Conservation (phyloP, 148 eudicot genomes). For the Drosera capensis region DNA sequence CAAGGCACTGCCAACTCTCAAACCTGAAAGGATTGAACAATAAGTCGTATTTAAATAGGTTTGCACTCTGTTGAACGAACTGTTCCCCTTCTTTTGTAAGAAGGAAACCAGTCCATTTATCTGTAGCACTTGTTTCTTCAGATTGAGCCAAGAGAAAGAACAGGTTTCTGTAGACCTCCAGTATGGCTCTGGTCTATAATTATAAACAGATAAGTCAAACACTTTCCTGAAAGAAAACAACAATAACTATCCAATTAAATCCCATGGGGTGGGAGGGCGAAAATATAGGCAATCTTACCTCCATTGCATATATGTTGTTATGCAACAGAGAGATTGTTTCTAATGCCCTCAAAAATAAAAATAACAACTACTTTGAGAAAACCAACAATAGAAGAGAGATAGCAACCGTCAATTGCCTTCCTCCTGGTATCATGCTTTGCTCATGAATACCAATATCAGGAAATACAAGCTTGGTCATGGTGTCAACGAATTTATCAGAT, state of each 20-base stretch:
- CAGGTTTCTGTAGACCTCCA: conserved; percentile 85
- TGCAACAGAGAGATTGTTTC: no score
- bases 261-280: conserved; percentile 1
- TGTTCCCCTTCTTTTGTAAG: conserved; percentile 96
- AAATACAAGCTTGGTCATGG: conserved; percentile 42
- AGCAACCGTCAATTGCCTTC: conserved; percentile 27
- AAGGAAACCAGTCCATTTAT: conserved; percentile 97
- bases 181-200: conserved; percentile 80
- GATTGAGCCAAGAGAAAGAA: conserved; percentile 79
- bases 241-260: conserved; percentile 2
- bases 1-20: conserved; percentile 96
- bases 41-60: conserved; percentile 83
- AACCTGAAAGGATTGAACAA: conserved; percentile 76
- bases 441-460: conserved; percentile 32
- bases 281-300: neutral
- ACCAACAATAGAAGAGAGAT: neutral
- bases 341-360: no score
- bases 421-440: conserved; percentile 26
- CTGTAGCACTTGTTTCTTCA: conserved; percentile 88
- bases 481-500: conserved; percentile 56
- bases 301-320: no score
- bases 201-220: conserved; percentile 5
- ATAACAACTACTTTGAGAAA: no score
- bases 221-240: conserved; percentile 3
- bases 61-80: conserved; percentile 78